Evolutionary conservation across 1,284 basidiomycete species (phyloP), one percentile per base, ranked within the genome.

Genomic region (Veloboletus limbatus): DNA sequence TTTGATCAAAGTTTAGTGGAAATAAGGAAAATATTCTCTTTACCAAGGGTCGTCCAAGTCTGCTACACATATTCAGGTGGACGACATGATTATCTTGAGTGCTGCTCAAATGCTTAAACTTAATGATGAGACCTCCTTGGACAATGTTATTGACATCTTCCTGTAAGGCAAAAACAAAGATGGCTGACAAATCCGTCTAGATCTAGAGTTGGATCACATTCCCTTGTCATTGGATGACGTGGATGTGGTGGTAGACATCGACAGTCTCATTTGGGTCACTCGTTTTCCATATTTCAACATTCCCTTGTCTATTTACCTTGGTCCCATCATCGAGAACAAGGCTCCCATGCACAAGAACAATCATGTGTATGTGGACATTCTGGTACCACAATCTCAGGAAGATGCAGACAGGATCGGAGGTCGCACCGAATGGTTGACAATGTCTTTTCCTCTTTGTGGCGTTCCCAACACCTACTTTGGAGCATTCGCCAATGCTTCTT

Each of bases 321-420:
- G 24, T 17, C 52, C 51, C 0, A 21, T 40, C 8, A 25, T 40
- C 3, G 40, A 47, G 3, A 22, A 24, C 1, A 40, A 37, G 25
- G 8, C 40, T 4, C 34, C 32, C 5, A 52, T 52, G 17, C 5
- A 22, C 18, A 52, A 40, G 34, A 24, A 46, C 47, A 52, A 50
- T 33, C 51, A 52, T 32, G 30, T 42, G 3, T 50, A 43, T 40
- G 37, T 49, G 2, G 41, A 53, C 7, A 34, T 53, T 22, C 32
- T 53, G 9, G 16, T 50, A 7, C 48, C 51, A 13, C 50, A 52
- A 27, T 49, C 51, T 4, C 17, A 38, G 20, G 11, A 35, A 16
- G 51, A 53, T 40, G n/a, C 11, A 0, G 14, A 16, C 18, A 14
- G n/a, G 4, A 24, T 40, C 2, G 40, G 39, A n/a, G 36, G 30